These are phyloP conservation scores for Pseudodiploospora longispora DNA, from an alignment of 2,329 filamentous ascomycete genomes.

Conservation along the genomic window DNA sequence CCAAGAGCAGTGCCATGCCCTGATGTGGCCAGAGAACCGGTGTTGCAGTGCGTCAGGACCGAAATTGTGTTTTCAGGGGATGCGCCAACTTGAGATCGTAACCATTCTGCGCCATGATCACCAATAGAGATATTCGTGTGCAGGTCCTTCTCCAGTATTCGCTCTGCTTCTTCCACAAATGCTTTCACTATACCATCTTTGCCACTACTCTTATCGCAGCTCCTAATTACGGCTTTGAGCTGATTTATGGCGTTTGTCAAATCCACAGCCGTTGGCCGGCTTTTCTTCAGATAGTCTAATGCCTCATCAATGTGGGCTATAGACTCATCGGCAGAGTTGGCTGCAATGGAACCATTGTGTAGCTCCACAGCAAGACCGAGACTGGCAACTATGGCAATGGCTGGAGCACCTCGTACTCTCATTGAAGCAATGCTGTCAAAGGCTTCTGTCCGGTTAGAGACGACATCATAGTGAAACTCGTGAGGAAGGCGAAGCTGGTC, in stretches of 20 bases:
- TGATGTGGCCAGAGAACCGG: slow-evolving; percentile 89
- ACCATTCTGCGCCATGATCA: slow-evolving; percentile 73
- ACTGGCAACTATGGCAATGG: slow-evolving; percentile 95
- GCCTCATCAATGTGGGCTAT: slow-evolving; percentile 66
- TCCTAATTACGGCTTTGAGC: slow-evolving; percentile 57
- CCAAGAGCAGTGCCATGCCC: slow-evolving; percentile 96
- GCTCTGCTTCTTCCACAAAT: slow-evolving; percentile 74
- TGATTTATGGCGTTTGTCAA: slow-evolving; percentile 81
- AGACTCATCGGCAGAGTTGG: slow-evolving; percentile 44
- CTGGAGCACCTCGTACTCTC: slow-evolving; percentile 73
- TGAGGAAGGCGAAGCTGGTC: slow-evolving; percentile 80
- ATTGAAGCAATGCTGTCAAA: slow-evolving; percentile 79
- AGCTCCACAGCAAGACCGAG: slow-evolving; percentile 83
- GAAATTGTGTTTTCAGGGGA: slow-evolving; percentile 48
- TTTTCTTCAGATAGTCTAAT: slow-evolving; percentile 79
- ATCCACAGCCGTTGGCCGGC: slow-evolving; percentile 90
- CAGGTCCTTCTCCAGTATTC: slow-evolving; percentile 80
- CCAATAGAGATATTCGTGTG: slow-evolving; percentile 84
- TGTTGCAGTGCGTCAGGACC: slow-evolving; percentile 97
- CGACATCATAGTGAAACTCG: slow-evolving; percentile 67
- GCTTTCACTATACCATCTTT: slow-evolving; percentile 51
- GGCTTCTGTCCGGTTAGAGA: slow-evolving; percentile 63
- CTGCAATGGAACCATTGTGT: slow-evolving; percentile 40
- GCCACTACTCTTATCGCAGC: slow-evolving; percentile 33
- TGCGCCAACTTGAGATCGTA: slow-evolving; percentile 51